These are phyloP conservation scores for Colletotrichum tropicale DNA, from an alignment of 2,329 filamentous ascomycete species.

Conservation along the genomic window DNA sequence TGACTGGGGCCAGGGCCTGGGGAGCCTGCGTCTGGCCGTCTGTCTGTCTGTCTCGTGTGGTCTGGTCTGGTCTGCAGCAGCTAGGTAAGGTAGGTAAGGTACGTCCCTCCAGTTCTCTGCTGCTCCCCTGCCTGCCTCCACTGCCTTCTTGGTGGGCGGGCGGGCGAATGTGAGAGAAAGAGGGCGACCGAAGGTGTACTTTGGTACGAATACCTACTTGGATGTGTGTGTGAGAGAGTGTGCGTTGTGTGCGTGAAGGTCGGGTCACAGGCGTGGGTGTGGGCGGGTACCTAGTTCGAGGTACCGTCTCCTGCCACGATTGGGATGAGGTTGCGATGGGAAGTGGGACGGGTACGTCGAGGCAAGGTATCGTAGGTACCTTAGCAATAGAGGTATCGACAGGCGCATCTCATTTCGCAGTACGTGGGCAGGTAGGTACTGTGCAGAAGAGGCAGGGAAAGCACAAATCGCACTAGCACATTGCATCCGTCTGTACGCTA, in stretches of 20 bases:
- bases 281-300: constrained; percentile 11
- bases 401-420: background rate
- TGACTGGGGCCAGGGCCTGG: background rate
- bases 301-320: background rate
- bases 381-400: background rate
- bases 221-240: background rate
- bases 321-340: background rate
- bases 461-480: background rate
- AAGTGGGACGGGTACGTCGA: background rate
- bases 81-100: background rate
- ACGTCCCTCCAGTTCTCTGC: background rate
- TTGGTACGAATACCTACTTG: background rate
- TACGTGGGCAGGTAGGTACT: background rate
- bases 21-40: background rate
- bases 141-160: background rate
- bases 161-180: background rate
- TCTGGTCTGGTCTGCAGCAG: background rate
- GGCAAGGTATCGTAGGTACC: background rate
- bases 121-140: background rate
- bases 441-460: background rate
- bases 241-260: background rate
- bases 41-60: background rate
- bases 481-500: background rate
- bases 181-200: background rate
- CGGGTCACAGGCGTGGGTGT: background rate